phyloP scores from a whole-genome alignment of 495 filamentous ascomycete genomes.

The Aspergillus funiculosus region DNA sequence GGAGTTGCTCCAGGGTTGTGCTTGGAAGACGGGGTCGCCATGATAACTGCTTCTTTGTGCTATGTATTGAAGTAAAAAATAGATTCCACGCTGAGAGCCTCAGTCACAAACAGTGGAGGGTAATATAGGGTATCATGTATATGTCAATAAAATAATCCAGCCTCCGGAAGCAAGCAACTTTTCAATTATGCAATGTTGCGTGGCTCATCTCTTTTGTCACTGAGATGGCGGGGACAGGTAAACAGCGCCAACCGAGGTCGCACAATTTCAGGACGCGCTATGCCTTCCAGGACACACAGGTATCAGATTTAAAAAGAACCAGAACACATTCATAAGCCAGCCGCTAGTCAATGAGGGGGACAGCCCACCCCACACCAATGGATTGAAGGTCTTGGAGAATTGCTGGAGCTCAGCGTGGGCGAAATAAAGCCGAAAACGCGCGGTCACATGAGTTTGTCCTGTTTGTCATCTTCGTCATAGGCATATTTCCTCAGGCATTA shows the following conservation, averaged over 20 bases:
- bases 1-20: conserved; percentile 39
- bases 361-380: neutral
- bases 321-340: neutral
- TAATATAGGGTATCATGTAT: conserved; percentile 18
- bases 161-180: neutral
- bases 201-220: conserved; percentile 8
- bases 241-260: neutral
- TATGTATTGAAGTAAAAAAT: neutral
- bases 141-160: neutral
- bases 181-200: neutral
- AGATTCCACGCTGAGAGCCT: too few relatives aligned
- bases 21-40: conserved; percentile 46
- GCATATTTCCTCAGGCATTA: too few relatives aligned
- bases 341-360: neutral
- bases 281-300: neutral
- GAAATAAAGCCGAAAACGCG: conserved; percentile 11
- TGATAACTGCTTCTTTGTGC: conserved; percentile 9
- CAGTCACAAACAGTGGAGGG: too few relatives aligned
- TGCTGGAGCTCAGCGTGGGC: neutral
- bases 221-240: neutral
- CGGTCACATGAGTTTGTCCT: conserved; percentile 32
- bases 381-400: neutral
- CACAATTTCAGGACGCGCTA: neutral
- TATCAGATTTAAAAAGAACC: neutral
- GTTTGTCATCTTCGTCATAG: conserved; percentile 31